phyloP scores from a whole-genome alignment of 176 grass and related monocot genomes.

The Rhynchospora breviuscula region DNA sequence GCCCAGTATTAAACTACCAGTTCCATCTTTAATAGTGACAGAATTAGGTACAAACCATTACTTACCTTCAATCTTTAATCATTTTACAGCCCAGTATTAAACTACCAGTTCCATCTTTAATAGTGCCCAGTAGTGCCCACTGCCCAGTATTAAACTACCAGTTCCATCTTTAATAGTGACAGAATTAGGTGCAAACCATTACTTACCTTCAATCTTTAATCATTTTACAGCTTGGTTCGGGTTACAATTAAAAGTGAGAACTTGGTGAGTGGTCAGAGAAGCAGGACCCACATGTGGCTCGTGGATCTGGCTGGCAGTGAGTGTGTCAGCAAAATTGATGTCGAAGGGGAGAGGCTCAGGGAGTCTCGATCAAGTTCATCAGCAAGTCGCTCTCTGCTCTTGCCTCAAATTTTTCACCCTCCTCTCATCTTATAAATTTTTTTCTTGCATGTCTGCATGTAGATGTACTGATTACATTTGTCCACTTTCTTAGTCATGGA shows the following conservation, averaged over 20 bases:
- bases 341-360: slow-evolving; percentile 77
- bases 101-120: too few species aligned
- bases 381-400: slow-evolving; percentile 92
- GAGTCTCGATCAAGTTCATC: slow-evolving; percentile 91
- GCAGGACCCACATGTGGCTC: slow-evolving; percentile 75
- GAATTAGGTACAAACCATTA: neutral
- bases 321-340: slow-evolving; percentile 68
- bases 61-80: too few species aligned
- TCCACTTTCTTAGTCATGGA: neutral
- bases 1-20: neutral
- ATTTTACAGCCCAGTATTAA: too few species aligned
- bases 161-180: too few species aligned
- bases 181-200: too few species aligned
- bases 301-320: slow-evolving; percentile 97
- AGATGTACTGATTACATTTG: neutral
- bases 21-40: neutral
- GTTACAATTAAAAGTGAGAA: slow-evolving; percentile 67
- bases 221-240: slow-evolving; percentile 65
- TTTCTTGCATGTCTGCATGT: neutral
- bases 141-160: too few species aligned
- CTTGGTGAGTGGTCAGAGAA: slow-evolving; percentile 52
- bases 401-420: slow-evolving; percentile 52
- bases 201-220: neutral
- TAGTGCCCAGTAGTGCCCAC: too few species aligned
- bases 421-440: neutral